Evolutionary conservation across 805 yeast genomes (phyloP).

Genomic region (Barnettozyma populi): DNA sequence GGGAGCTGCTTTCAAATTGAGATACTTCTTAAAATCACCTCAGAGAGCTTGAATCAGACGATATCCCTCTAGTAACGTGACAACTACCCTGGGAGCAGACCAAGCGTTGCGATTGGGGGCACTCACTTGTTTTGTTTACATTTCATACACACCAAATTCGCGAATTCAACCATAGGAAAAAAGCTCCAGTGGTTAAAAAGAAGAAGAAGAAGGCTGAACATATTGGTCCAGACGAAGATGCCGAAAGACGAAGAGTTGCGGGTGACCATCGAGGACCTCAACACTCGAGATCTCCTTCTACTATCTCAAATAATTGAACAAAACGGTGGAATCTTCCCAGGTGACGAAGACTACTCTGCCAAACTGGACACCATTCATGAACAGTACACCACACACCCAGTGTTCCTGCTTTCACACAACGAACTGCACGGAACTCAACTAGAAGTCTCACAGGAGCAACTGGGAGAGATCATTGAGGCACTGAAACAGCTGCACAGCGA

Average conservation of each 20-base stretch:
- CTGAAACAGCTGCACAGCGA: slow-evolving; percentile 8
- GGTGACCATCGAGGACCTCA: slow-evolving; percentile 11
- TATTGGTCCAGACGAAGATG: neutral
- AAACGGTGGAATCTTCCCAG: slow-evolving; percentile 9
- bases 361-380: slow-evolving; percentile 11
- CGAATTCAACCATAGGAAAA: neutral
- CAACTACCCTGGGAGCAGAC: neutral
- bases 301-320: slow-evolving; percentile 21
- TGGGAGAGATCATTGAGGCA: slow-evolving; percentile 4
- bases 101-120: neutral
- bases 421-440: slow-evolving; percentile 10
- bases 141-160: neutral
- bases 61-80: neutral
- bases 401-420: slow-evolving; percentile 22
- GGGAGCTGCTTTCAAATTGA: too few relatives aligned
- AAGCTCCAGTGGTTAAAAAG: too few relatives aligned
- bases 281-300: slow-evolving; percentile 21
- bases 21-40: neutral
- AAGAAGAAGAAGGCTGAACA: neutral
- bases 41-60: neutral
- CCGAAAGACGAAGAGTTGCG: neutral
- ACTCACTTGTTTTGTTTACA: neutral
- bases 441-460: slow-evolving; percentile 7
- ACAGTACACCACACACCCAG: slow-evolving; percentile 17
- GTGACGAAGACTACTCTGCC: neutral